Conservation (phyloP, 129 eudicot species). For the Heracleum sosnowskyi region DNA sequence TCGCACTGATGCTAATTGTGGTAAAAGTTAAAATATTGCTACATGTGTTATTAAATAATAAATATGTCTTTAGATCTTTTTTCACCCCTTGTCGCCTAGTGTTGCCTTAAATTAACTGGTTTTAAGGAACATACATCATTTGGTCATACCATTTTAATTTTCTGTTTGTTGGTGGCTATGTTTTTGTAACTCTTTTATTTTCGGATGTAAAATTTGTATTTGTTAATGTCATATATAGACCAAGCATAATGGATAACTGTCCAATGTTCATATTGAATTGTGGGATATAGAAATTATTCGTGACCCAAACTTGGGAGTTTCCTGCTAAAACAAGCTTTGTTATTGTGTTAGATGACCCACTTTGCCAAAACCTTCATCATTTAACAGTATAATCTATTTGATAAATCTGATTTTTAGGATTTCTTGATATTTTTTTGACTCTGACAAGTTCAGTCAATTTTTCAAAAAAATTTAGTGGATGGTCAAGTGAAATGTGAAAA, state of each 20-base stretch:
- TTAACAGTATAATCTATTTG: not conserved
- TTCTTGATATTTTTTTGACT: not conserved
- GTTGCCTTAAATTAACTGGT: not conserved
- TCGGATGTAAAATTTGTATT: not conserved
- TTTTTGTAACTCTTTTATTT: not conserved
- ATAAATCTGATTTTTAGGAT: not conserved
- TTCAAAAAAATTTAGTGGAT: conserved; percentile 50
- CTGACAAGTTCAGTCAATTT: not conserved
- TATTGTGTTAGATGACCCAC: not conserved
- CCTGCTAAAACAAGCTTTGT: not conserved
- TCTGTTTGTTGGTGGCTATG: not conserved
- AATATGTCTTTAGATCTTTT: no score
- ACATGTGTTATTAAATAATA: no score
- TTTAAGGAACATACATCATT: not conserved
- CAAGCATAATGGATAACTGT: not conserved
- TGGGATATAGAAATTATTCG: not conserved
- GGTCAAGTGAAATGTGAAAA: conserved; percentile 74
- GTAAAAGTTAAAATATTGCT: no score
- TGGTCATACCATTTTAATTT: not conserved
- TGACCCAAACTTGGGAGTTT: not conserved
- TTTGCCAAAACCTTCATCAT: not conserved
- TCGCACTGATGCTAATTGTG: no score
- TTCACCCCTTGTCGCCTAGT: no score
- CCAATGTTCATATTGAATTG: not conserved
- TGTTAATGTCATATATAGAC: not conserved